Conservation (phyloP, 2,329 filamentous ascomycete genomes). For the Diplodia corticola region DNA sequence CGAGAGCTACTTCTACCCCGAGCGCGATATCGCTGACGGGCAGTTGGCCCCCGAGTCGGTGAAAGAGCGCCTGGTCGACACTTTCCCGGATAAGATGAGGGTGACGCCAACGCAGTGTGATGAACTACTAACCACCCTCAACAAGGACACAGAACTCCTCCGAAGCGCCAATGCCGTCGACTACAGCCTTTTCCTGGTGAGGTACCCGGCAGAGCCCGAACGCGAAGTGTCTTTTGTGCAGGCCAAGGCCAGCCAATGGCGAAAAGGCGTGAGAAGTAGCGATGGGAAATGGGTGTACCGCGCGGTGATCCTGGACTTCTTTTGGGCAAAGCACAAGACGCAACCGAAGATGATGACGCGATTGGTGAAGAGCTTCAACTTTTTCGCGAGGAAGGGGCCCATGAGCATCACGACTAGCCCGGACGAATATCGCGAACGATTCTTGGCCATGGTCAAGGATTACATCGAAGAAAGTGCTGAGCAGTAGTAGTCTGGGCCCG, state of each 20-base stretch:
- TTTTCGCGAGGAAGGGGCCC: constrained; percentile 62
- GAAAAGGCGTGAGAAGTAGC: constrained; percentile 60
- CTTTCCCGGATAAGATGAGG: constrained; percentile 66
- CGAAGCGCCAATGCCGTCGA: constrained; percentile 67
- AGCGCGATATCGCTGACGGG: constrained; percentile 68
- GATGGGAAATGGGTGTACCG: constrained; percentile 69
- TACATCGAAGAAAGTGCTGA: constrained; percentile 32
- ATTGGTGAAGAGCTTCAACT: constrained; percentile 64
- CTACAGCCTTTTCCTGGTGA: constrained; percentile 72
- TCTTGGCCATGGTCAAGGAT: constrained; percentile 53
- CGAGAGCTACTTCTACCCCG: constrained; percentile 72
- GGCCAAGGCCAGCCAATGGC: constrained; percentile 50
- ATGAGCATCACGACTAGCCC: constrained; percentile 75
- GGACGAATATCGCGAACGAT: constrained; percentile 64
- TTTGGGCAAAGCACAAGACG: constrained; percentile 73
- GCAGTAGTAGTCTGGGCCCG: background rate
- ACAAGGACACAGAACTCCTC: constrained; percentile 64
- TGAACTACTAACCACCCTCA: constrained; percentile 56
- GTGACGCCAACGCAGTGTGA: constrained; percentile 58
- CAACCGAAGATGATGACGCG: constrained; percentile 67
- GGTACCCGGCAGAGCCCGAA: constrained; percentile 45
- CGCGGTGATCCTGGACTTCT: constrained; percentile 70
- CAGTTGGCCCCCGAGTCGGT: constrained; percentile 63
- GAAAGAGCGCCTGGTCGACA: constrained; percentile 65
- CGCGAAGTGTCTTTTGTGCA: constrained; percentile 35